phyloP scores from a whole-genome alignment of 495 filamentous ascomycete genomes.

The Lentithecium fluviatile region DNA sequence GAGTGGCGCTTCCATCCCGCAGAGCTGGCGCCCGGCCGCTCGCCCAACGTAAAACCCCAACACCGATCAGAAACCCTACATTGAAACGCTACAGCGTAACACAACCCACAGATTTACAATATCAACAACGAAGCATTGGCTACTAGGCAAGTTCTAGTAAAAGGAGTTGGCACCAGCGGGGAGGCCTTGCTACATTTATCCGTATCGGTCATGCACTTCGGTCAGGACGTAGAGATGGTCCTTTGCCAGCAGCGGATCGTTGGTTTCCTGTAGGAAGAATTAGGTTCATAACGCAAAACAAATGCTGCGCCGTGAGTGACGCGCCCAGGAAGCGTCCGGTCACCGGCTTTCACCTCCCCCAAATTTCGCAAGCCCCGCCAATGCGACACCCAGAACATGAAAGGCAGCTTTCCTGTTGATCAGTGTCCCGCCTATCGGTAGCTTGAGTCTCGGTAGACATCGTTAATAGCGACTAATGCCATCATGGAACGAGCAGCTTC shows the following conservation, averaged over 20 bases:
- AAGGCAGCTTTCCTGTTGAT: conserved; percentile 2
- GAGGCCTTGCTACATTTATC: conserved; percentile 4
- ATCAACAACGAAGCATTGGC: background rate
- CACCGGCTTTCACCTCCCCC: background rate
- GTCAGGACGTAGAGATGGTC: background rate
- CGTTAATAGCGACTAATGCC: background rate
- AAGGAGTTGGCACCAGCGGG: conserved; percentile 1
- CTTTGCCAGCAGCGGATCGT: background rate
- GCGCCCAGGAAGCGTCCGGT: background rate
- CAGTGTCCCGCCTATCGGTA: background rate
- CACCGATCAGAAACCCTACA: conserved; percentile 2
- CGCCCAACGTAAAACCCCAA: conserved; percentile 2
- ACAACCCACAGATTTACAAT: conserved; percentile 1
- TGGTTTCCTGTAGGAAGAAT: conserved; percentile 1
- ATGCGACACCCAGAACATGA: conserved; percentile 1
- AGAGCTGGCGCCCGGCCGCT: conserved; percentile 1
- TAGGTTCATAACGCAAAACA: background rate
- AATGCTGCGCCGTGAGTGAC: background rate
- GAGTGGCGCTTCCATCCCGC: conserved; percentile 1
- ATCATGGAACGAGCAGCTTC: background rate
- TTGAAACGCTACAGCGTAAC: background rate
- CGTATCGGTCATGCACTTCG: background rate
- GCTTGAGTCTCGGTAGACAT: background rate
- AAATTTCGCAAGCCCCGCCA: background rate
- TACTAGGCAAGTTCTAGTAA: background rate